Evolutionary conservation across 202 grass and related monocot species (phyloP), one percentile per base, ranked within the genome.

Genomic region (Alloteropsis angusta): DNA sequence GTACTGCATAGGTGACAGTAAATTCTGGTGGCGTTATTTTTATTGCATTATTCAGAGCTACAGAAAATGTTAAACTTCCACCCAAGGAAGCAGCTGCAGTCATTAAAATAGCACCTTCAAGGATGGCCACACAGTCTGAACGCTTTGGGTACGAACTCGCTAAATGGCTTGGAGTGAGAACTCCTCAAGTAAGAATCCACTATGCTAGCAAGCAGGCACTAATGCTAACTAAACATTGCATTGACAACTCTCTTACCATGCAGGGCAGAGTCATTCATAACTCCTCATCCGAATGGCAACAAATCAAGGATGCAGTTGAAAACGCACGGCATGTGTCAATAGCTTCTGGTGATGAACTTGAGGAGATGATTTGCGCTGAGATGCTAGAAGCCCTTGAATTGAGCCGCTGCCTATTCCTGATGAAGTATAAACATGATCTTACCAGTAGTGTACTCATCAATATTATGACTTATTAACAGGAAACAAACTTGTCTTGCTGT

Each of bases 41-140:
- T 42, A 92, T 90, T 86, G 94, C 89, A 23, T 68, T 97, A 60
- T 94, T 97, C 80, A 85, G 47, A 73, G 77, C 35, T 52, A 58
- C 25, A 60, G 74, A 70, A 83, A 80, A 60, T 45, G 77, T 71
- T 59, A 79, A 83, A 38, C 17, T 71, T 77, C 60, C 64, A 18
- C 60, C 78, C 57, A 89, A 83, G 57, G 91, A 97, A 74, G 78
- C 89, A 54, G 89, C 89, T 21, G 94, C 89, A 61, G 94, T 97
- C 23, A 92, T 97, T 60, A 97, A 97, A 88, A 94, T 97, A 71
- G 87, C 91, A 72, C 87, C 91, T 74, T 94, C 94, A 52, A 93
- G 94, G 76, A 97, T 97, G 94, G 91, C 94, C 58, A 97, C 94
- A 52, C 94, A 97, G 74, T 97, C 94, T 25, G 94, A 94, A 83